Percentiles rank a stretch among this genome's conserved stretches.
phyloP scores from a whole-genome alignment of 2,329 filamentous ascomycete genomes.

The Paecilomyces fulvus region DNA sequence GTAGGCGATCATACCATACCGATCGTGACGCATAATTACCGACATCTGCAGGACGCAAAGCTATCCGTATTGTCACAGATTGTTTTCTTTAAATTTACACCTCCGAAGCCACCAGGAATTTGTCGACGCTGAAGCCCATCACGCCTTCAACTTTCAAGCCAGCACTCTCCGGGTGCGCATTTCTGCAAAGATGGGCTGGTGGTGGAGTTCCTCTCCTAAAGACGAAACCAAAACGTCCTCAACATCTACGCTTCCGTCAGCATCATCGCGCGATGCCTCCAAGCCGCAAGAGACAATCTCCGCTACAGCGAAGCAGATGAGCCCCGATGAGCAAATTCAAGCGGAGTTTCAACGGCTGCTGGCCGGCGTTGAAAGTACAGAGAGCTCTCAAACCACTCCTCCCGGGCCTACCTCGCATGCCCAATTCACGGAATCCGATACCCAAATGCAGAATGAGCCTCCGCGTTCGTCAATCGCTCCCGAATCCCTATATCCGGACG shows the following conservation, averaged over 20 bases:
- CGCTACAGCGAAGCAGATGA: slow-evolving; percentile 19
- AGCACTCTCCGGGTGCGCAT: background rate
- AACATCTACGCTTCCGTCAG: slow-evolving; percentile 7
- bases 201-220: slow-evolving; percentile 29
- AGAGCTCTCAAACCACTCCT: slow-evolving; percentile 9
- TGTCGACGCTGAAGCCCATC: slow-evolving; percentile 1
- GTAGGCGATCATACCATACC: background rate
- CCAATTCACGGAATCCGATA: slow-evolving; percentile 12
- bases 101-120: slow-evolving; percentile 1
- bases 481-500: slow-evolving; percentile 65
- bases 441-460: slow-evolving; percentile 8
- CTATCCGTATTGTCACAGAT: slow-evolving; percentile 5
- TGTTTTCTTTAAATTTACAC: slow-evolving; percentile 27
- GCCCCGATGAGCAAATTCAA: slow-evolving; percentile 43
- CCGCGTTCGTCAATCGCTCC: slow-evolving; percentile 40
- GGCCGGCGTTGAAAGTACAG: slow-evolving; percentile 36
- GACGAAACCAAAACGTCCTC: slow-evolving; percentile 15
- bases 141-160: background rate
- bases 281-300: slow-evolving; percentile 9
- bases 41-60: background rate
- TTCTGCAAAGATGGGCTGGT: slow-evolving; percentile 38
- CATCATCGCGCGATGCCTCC: slow-evolving; percentile 4
- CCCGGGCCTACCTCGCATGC: slow-evolving; percentile 1
- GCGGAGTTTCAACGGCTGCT: slow-evolving; percentile 48
- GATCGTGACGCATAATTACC: background rate